phyloP scores from a whole-genome alignment of 257 asterid genomes.

The Plectranthus barbatus region DNA sequence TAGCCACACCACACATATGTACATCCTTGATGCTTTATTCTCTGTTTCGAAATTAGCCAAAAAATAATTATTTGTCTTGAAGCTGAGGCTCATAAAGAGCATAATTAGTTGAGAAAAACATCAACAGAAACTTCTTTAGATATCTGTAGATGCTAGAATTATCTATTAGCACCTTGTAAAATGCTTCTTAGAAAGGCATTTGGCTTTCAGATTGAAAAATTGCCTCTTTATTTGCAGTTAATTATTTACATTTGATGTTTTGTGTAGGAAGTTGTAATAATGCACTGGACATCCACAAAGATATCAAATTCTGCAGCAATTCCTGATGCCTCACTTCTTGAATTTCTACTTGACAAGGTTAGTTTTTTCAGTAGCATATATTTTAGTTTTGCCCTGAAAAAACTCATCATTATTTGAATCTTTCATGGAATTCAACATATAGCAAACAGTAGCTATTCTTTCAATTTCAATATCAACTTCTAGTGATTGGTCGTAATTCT shows the following conservation, averaged over 20 bases:
- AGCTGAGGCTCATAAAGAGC: too few species aligned
- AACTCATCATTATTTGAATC: neutral
- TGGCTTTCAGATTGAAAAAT: too few species aligned
- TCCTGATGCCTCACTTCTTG: constrained; percentile 78
- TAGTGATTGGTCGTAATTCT: neutral
- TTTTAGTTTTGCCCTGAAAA: neutral
- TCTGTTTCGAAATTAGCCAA: too few species aligned
- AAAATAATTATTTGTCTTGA: too few species aligned
- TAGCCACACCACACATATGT: too few species aligned
- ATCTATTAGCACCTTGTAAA: too few species aligned
- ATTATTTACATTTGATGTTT: constrained; percentile 21
- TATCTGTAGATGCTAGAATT: too few species aligned
- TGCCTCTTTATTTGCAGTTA: too few species aligned
- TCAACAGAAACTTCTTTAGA: too few species aligned
- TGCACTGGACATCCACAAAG: constrained; percentile 95
- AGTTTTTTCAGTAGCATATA: constrained; percentile 3
- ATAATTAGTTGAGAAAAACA: too few species aligned
- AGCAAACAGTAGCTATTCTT: neutral
- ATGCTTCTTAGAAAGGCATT: too few species aligned
- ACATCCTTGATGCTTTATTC: too few species aligned
- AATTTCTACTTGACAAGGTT: constrained; percentile 79
- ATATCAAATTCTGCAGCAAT: constrained; percentile 59
- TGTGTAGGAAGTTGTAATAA: constrained; percentile 75
- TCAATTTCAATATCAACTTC: neutral
- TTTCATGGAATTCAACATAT: neutral